Evolutionary conservation across 495 filamentous ascomycete genomes (phyloP).

Genomic region (Penicillium bialowiezense): DNA sequence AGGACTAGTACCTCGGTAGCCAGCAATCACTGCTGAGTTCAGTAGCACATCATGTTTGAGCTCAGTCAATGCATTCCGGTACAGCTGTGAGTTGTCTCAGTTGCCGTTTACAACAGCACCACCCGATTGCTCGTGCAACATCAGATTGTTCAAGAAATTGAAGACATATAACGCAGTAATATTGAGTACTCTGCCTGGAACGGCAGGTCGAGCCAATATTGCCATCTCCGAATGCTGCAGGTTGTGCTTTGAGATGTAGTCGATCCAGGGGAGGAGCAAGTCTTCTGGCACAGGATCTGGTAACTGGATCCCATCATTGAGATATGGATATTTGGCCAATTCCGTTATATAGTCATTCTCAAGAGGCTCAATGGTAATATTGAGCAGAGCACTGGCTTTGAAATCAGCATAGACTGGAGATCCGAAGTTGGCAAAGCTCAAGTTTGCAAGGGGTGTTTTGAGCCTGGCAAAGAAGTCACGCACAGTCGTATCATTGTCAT

Average conservation of each 20-base stretch:
- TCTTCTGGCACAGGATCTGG: constrained; percentile 52
- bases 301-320: constrained; percentile 40
- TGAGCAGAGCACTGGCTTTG: constrained; percentile 39
- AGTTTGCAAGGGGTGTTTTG: constrained; percentile 11
- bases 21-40: constrained; percentile 24
- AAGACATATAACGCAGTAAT: constrained; percentile 27
- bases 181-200: constrained; percentile 38
- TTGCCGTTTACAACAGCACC: constrained; percentile 22
- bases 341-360: constrained; percentile 31
- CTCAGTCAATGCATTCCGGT: constrained; percentile 27
- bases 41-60: constrained; percentile 32
- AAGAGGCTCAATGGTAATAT: constrained; percentile 38
- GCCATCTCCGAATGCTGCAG: constrained; percentile 23
- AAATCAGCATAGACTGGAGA: constrained; percentile 25
- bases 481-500: constrained; percentile 35
- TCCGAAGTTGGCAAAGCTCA: constrained; percentile 28
- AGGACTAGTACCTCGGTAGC: constrained; percentile 19
- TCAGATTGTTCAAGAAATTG: constrained; percentile 20
- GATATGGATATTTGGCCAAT: constrained; percentile 30
- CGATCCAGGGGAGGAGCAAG: constrained; percentile 45
- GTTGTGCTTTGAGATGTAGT: constrained; percentile 47
- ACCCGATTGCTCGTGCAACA: constrained; percentile 14
- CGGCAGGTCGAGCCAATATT: constrained; percentile 29
- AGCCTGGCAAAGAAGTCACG: constrained; percentile 39
- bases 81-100: constrained; percentile 42